phyloP scores from a whole-genome alignment of 257 asterid genomes.

The Henckelia pumila region DNA sequence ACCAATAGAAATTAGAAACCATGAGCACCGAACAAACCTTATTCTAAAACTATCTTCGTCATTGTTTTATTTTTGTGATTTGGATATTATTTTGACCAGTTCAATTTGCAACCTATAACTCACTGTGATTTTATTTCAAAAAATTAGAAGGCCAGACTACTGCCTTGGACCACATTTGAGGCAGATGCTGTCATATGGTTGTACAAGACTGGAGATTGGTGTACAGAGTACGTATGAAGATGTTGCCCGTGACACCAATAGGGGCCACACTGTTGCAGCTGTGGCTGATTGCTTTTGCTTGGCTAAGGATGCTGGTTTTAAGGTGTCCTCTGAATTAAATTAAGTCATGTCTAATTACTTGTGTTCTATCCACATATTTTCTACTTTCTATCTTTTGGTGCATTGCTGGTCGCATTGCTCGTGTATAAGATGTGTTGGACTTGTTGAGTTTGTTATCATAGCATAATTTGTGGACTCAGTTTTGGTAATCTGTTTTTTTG shows the following conservation, averaged over 20 bases:
- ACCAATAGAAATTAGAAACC: neutral
- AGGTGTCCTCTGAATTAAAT: slow-evolving; percentile 46
- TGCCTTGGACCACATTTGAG: slow-evolving; percentile 98
- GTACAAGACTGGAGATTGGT: slow-evolving; percentile 96
- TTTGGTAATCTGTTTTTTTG: too few relatives aligned
- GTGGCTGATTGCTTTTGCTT: slow-evolving; percentile 98
- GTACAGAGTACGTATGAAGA: slow-evolving; percentile 99
- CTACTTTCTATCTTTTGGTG: neutral
- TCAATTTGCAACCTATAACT: slow-evolving; percentile 10
- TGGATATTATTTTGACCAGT: neutral
- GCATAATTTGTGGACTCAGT: neutral
- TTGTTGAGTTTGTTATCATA: too few relatives aligned
- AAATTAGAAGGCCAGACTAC: slow-evolving; percentile 88
- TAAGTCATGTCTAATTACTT: neutral
- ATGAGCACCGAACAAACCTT: neutral
- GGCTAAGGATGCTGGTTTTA: slow-evolving; percentile 99
- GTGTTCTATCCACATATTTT: slow-evolving; percentile 3
- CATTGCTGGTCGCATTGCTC: neutral
- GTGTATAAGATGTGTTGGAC: neutral
- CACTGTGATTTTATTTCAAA: slow-evolving; percentile 28
- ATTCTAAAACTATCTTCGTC: neutral
- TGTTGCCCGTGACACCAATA: slow-evolving; percentile 97
- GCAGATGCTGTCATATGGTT: slow-evolving; percentile 97
- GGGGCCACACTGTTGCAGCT: slow-evolving; percentile 99
- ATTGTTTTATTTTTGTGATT: neutral